phyloP scores from a whole-genome alignment of 2,329 filamentous ascomycete species.

The Trichoderma citrinoviride region DNA sequence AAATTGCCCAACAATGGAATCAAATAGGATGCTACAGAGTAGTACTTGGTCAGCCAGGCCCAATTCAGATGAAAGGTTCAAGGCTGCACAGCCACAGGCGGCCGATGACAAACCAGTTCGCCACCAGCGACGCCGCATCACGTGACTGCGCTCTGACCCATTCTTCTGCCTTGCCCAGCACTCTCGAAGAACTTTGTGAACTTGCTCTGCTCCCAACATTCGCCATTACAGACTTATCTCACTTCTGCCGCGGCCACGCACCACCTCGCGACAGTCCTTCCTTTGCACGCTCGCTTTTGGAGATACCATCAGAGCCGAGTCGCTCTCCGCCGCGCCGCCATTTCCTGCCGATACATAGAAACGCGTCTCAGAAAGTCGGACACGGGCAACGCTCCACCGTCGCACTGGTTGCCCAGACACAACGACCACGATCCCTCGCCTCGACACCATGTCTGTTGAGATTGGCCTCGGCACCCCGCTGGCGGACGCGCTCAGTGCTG shows the following conservation, averaged over 20 bases:
- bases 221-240: neutral
- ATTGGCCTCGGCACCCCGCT: slow-evolving; percentile 76
- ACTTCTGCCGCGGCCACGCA: neutral
- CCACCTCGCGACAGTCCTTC: neutral
- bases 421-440: neutral
- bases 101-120: slow-evolving; percentile 12
- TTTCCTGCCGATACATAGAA: neutral
- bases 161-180: slow-evolving; percentile 30
- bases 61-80: neutral
- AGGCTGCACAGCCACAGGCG: neutral
- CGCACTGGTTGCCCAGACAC: slow-evolving; percentile 10
- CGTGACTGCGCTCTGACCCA: slow-evolving; percentile 32
- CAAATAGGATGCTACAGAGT: no score
- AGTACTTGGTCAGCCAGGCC: no score
- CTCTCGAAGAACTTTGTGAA: slow-evolving; percentile 28
- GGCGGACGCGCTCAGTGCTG: slow-evolving; percentile 75
- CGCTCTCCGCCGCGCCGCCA: neutral
- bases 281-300: neutral
- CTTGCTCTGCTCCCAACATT: slow-evolving; percentile 19
- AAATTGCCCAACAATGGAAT: no score
- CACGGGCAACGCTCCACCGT: neutral
- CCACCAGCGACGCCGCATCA: slow-evolving; percentile 24
- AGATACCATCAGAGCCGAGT: neutral
- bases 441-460: slow-evolving; percentile 69
- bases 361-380: slow-evolving; percentile 16